Conservation (phyloP, 768 basidiomycete genomes). For the Lactarius sanguifluus region DNA sequence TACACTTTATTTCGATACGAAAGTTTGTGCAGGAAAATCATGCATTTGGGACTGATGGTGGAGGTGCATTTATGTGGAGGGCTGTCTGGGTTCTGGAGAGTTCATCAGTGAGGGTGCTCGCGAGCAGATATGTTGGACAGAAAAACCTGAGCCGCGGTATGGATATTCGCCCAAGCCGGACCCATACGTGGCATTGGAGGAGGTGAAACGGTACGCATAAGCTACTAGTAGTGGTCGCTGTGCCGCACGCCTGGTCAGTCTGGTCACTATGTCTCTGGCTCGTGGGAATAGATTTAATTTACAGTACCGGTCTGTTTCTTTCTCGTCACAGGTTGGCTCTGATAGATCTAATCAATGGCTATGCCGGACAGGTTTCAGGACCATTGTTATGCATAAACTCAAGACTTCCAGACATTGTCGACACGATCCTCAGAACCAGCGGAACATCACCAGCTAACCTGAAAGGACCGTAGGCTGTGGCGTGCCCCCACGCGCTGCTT, state of each 20-base stretch:
- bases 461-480: background rate
- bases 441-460: background rate
- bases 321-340: background rate
- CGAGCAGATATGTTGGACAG: slow-evolving; percentile 32
- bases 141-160: slow-evolving; percentile 54
- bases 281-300: background rate
- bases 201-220: slow-evolving; percentile 18
- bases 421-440: background rate
- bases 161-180: slow-evolving; percentile 53
- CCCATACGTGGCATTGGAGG: slow-evolving; percentile 54
- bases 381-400: background rate
- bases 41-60: slow-evolving; percentile 56
- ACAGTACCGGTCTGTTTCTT: background rate
- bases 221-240: too few relatives aligned
- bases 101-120: slow-evolving; percentile 48
- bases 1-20: slow-evolving; percentile 89
- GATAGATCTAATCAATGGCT: background rate
- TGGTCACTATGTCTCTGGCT: background rate
- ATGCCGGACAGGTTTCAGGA: background rate
- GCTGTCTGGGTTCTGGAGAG: slow-evolving; percentile 71
- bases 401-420: background rate
- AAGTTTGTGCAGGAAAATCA: slow-evolving; percentile 53
- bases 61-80: slow-evolving; percentile 83
- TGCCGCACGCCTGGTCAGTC: background rate
- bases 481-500: too few relatives aligned